These are phyloP conservation scores for Diplodia corticola DNA, from an alignment of 2,329 filamentous ascomycete genomes.

Conservation along the genomic window DNA sequence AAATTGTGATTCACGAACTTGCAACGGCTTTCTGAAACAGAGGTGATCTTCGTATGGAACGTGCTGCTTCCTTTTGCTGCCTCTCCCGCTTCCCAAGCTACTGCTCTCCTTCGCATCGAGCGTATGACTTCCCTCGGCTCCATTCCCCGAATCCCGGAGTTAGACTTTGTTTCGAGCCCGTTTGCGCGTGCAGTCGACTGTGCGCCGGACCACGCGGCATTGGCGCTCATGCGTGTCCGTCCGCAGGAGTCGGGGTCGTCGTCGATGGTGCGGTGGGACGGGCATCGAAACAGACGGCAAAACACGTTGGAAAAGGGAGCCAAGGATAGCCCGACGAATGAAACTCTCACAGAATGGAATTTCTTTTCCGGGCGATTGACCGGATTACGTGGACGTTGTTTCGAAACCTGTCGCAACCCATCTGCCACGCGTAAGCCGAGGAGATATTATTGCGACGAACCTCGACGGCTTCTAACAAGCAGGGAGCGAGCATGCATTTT, in stretches of 20 bases:
- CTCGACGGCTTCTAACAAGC: too few relatives aligned
- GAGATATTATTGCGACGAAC: neutral
- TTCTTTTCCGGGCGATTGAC: neutral
- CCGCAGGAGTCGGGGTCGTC: neutral
- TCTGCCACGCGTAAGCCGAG: neutral
- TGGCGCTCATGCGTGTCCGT: neutral
- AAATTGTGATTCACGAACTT: too few relatives aligned
- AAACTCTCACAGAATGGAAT: neutral
- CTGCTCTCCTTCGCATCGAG: neutral
- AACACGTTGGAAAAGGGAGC: neutral
- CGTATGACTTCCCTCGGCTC: neutral
- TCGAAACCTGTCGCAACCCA: neutral
- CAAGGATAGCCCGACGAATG: neutral
- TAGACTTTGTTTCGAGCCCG: neutral
- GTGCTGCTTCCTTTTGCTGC: neutral
- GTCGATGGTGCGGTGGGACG: neutral
- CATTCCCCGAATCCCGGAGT: neutral
- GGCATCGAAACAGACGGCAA: neutral
- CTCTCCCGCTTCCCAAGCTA: neutral
- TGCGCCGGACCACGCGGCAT: neutral
- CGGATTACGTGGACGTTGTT: neutral
- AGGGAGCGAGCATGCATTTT: too few relatives aligned
- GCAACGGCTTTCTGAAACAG: neutral
- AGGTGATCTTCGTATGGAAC: neutral
- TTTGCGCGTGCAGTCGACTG: neutral